Base-by-base conservation (phyloP, 2,329 filamentous ascomycete genomes). In the Aspergillus sclerotialis region DNA sequence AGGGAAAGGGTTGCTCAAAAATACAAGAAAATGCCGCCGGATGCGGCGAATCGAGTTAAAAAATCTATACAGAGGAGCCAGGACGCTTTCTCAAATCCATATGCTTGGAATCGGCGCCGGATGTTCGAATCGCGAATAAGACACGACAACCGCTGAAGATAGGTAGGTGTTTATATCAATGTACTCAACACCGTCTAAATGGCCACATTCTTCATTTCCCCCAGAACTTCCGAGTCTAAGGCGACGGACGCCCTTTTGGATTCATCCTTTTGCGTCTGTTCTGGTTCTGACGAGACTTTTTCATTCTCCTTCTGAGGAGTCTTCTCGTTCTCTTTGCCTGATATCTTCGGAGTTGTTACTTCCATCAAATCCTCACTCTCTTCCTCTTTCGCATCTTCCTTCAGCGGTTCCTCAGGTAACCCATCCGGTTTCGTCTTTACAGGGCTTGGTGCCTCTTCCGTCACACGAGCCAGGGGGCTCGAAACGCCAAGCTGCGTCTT, bases 201-300 rank as follows among this genome's bases (percentile, higher is more conserved):
- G 24, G 61, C 56, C 44, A 69, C 62, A 40, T 61, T 68, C 50
- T 67, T 69, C 65, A 69, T 69, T 45, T 67, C 65, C 31, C 61
- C 64, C 36, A 64, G 55, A 39, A 56, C 63, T 45, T 57, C 63
- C 23, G 49, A 56, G 32, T 60, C 64, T 45, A 58, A 48, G 38
- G 42, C 52, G 19, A 43, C 47, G 31, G 54, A 45, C 10, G 56
- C 44, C 33, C 38, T 49, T 27, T 47, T 49, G 13, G 50, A 49
- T 33, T 57, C 48, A 32, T 38, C 45, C 35, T 53, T 55, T 30
- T 55, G 48, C 16, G 33, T 33, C 45, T 60, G 60, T 18, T 60
- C 57, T 14, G 43, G 33, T 23, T 60, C 53, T 11, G 44, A 34
- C 11, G 42, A 28, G 32, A 53, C 50, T 5, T 32, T 34, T 13